Evolutionary conservation across 768 basidiomycete species (phyloP).

Genomic region (Fomitopsis serialis): DNA sequence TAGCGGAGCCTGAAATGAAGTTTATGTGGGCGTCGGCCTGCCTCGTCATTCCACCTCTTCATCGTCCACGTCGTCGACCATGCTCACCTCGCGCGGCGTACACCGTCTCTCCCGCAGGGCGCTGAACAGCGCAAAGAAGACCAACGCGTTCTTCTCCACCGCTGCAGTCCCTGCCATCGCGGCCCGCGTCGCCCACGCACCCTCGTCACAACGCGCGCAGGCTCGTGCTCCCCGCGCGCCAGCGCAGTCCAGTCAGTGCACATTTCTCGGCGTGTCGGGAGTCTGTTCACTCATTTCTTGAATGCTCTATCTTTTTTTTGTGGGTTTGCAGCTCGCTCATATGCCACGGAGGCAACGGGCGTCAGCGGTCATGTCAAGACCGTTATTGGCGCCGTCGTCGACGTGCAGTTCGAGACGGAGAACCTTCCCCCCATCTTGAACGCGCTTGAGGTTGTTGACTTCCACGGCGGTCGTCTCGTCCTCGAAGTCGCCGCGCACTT

Average conservation of each 20-base stretch:
- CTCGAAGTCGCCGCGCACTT: slow-evolving; percentile 98
- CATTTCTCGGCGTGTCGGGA: not conserved
- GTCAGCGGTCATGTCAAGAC: slow-evolving; percentile 85
- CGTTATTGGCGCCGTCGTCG: slow-evolving; percentile 99
- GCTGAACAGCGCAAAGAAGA: slow-evolving; percentile 67
- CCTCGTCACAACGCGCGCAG: slow-evolving; percentile 39
- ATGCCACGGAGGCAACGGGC: slow-evolving; percentile 85
- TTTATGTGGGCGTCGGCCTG: slow-evolving; percentile 22
- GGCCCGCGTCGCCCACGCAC: slow-evolving; percentile 45
- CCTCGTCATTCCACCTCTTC: slow-evolving; percentile 21
- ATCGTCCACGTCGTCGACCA: slow-evolving; percentile 36
- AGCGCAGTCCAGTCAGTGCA: slow-evolving; percentile 47
- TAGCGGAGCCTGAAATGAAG: slow-evolving; percentile 21
- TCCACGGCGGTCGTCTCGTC: slow-evolving; percentile 93
- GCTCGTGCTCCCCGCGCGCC: slow-evolving; percentile 46
- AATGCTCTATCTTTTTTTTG: not conserved
- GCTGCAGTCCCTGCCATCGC: slow-evolving; percentile 46
- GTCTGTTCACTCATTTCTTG: not conserved
- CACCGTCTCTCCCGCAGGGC: slow-evolving; percentile 85
- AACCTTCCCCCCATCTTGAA: slow-evolving; percentile 96
- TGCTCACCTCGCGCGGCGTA: slow-evolving; percentile 86
- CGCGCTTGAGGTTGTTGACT: slow-evolving; percentile 95
- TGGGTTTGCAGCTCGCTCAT: slow-evolving; percentile 57
- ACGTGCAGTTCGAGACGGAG: slow-evolving; percentile 96
- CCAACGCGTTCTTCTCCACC: slow-evolving; percentile 78